Evolutionary conservation across 192 early-diverging fungal genomes (phyloP), one percentile per base, ranked within the genome.

Genomic region (Backusella australiensis): DNA sequence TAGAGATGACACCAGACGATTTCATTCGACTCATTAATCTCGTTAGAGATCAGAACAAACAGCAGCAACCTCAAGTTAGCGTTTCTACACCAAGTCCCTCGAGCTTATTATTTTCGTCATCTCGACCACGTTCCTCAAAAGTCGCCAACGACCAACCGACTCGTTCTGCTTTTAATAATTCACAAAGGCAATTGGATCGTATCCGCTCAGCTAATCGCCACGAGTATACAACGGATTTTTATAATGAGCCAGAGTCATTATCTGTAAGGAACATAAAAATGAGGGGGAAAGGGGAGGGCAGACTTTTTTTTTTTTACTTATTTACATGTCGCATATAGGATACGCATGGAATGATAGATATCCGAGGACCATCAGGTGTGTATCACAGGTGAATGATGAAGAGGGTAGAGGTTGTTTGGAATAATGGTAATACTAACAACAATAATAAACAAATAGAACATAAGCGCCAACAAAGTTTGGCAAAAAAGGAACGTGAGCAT

Each of bases 1-100:
- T 84, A 41, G 83, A 84, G 52, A 72, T 84, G 68, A 70, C 77
- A 4, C 71, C 78, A 49, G 77, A 82, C 41, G 80, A 84, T 38
- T 72, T 84, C 15, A 39, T 80, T 3, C 67, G 72, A 36, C 71
- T 83, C n/a, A 26, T 83, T 29, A 23, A 39, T 19, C 56, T 75
- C 6, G 39, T 82, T 29, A 26, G 41, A 34, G 34, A 29, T 49
- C 15, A 19, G 53, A 15, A 21, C 53, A 17, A 34, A 36, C 32
- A 35, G 34, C 53, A 59, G 34, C 53, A 59, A n/a, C 56, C 35
- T 34, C 67, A 34, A 36, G 34, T 21, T 8, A 38, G 32, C 36
- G 32, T 36, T 26, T 72, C 70, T 34, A 72, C 70, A 42, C 39
- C 29, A 26, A 44, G 36, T 26, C 12, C 63, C 11, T 67, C 46